Evolutionary conservation across 169 alveolate species (phyloP).

Genomic region (Plasmodium vivax): DNA sequence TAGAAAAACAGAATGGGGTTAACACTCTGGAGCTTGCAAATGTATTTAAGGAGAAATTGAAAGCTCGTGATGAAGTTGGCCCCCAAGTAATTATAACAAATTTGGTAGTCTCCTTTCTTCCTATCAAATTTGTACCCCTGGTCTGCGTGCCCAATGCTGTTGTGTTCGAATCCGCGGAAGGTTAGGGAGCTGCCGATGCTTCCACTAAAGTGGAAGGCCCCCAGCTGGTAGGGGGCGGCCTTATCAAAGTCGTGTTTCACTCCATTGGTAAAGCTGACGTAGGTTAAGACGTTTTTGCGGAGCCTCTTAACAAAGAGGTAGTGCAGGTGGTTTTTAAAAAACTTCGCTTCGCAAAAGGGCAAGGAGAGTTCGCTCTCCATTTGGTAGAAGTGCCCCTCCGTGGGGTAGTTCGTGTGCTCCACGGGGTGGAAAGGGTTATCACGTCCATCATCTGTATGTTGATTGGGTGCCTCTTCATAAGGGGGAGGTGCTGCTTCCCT

Average conservation of each 20-base stretch:
- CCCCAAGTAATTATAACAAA: slow-evolving; percentile 55
- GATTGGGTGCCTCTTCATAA: not conserved
- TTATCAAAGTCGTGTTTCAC: slow-evolving; percentile 24
- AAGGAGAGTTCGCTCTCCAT: slow-evolving; percentile 54
- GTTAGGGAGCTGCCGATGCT: slow-evolving; percentile 62
- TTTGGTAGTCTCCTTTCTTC: slow-evolving; percentile 15
- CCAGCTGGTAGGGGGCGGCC: not conserved
- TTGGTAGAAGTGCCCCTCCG: slow-evolving; percentile 46
- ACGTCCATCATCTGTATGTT: not conserved
- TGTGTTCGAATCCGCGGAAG: slow-evolving; percentile 63
- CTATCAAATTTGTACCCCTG: slow-evolving; percentile 13
- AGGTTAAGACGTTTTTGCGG: slow-evolving; percentile 2
- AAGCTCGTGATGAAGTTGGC: slow-evolving; percentile 51
- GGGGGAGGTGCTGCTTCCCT: not conserved
- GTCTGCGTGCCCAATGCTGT: slow-evolving; percentile 33
- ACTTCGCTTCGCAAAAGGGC: slow-evolving; percentile 56
- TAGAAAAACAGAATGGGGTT: slow-evolving; percentile 56
- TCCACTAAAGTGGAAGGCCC: slow-evolving; percentile 59
- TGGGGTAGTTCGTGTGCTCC: slow-evolving; percentile 26
- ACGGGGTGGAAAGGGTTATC: not conserved
- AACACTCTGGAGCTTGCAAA: slow-evolving; percentile 24
- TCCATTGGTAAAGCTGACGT: slow-evolving; percentile 60
- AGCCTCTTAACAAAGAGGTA: slow-evolving; percentile 32
- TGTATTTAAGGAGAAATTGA: slow-evolving; percentile 45
- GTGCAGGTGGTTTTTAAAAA: slow-evolving; percentile 40